Evolutionary conservation across 2,329 filamentous ascomycete species (phyloP).

Genomic region (Paraphoma sp.): DNA sequence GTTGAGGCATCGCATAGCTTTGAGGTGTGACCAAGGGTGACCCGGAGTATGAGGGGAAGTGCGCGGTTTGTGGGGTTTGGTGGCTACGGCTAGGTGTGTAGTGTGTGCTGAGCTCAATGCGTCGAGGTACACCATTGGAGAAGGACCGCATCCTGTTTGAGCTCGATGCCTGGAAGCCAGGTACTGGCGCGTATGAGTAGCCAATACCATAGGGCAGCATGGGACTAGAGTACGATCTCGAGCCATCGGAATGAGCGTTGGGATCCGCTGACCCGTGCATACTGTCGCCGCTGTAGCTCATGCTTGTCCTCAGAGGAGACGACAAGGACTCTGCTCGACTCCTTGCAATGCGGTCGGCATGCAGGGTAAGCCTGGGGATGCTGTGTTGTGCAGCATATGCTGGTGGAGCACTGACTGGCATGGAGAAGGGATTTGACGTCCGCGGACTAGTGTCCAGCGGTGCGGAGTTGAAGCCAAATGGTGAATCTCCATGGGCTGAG

Average conservation of each 20-base stretch:
- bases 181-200: constrained; percentile 49
- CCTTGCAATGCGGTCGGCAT: constrained; percentile 51
- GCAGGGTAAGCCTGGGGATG: constrained; percentile 52
- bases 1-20: constrained; percentile 45
- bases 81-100: constrained; percentile 43
- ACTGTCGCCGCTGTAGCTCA: constrained; percentile 50
- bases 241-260: constrained; percentile 28
- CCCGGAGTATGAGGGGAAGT: constrained; percentile 49
- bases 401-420: constrained; percentile 39
- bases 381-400: constrained; percentile 48
- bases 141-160: constrained; percentile 49
- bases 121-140: constrained; percentile 46
- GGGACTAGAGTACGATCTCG: constrained; percentile 38
- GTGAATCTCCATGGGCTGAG: constrained; percentile 50
- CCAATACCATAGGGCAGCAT: constrained; percentile 50
- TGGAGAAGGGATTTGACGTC: constrained; percentile 49
- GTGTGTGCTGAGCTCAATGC: constrained; percentile 51
- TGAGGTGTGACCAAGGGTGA: constrained; percentile 48
- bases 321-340: constrained; percentile 51
- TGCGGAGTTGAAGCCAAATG: constrained; percentile 48
- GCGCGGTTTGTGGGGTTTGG: constrained; percentile 49
- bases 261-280: constrained; percentile 35
- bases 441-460: constrained; percentile 45
- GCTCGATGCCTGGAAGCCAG: constrained; percentile 48
- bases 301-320: constrained; percentile 55